A percentile compares a stretch with the other conserved stretches of the same genome.
Conservation (phyloP, 139 green algal genomes). For the Chlorella sp. region DNA sequence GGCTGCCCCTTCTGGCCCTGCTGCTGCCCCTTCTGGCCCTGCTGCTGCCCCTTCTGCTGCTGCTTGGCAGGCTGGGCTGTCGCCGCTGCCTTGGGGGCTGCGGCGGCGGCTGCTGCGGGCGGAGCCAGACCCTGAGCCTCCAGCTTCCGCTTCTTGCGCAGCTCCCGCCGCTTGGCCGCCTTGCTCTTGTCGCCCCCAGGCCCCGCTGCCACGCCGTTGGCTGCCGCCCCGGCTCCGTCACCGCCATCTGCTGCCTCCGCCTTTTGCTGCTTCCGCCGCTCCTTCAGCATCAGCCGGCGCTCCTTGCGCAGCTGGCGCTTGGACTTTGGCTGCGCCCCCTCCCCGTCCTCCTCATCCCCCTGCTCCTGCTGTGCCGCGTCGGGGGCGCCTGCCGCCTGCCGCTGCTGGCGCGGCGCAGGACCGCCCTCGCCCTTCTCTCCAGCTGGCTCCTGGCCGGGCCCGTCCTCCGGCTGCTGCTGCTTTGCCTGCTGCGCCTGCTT, state of each 20-base stretch:
- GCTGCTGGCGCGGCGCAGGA: neutral
- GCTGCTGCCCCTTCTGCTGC: constrained; percentile 14
- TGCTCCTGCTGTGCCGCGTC: constrained; percentile 3
- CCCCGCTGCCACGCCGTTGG: neutral
- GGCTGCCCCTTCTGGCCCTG: constrained; percentile 13
- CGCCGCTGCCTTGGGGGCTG: neutral
- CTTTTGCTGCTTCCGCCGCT: constrained; percentile 36
- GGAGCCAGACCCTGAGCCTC: neutral
- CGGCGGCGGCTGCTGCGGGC: neutral
- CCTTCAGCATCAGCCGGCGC: constrained; percentile 34
- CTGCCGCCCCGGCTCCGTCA: neutral
- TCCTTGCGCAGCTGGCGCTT: constrained; percentile 49
- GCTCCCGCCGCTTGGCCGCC: constrained; percentile 1
- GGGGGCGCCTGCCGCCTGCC: neutral
- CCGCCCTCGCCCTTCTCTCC: neutral
- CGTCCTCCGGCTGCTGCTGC: neutral
- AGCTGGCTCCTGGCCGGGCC: neutral
- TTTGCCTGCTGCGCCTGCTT: constrained; percentile 31
- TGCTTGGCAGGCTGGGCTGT: neutral
- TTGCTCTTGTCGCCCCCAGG: neutral
- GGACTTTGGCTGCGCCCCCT: constrained; percentile 24
- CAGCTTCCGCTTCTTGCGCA: constrained; percentile 24
- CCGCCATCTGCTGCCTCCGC: neutral
- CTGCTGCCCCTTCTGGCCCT: constrained; percentile 13
- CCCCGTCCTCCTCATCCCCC: constrained; percentile 2